Evolutionary conservation across 768 basidiomycete species (phyloP).

Genomic region (Paxillus rubicundulus): DNA sequence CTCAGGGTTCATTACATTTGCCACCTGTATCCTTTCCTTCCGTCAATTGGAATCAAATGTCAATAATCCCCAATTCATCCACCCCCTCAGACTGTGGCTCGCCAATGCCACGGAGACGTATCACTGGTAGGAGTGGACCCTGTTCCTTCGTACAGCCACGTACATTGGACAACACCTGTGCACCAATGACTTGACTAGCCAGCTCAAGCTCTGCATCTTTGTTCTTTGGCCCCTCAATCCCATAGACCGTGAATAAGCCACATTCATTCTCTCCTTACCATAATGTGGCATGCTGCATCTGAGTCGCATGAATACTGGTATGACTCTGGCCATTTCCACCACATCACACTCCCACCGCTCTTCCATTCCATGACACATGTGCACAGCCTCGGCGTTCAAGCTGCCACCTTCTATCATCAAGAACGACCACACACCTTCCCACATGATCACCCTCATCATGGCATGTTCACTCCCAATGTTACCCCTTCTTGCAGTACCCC

Average conservation of each 20-base stretch:
- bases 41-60: conserved; percentile 38
- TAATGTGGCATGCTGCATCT: too few species aligned
- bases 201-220: conserved; percentile 57
- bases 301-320: too few species aligned
- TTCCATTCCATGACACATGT: too few species aligned
- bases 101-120: conserved; percentile 53
- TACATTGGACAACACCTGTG: conserved; percentile 24
- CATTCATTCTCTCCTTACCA: conserved; percentile 3
- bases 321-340: too few species aligned
- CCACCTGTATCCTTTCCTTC: conserved; percentile 37
- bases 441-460: too few species aligned
- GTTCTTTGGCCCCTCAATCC: conserved; percentile 58
- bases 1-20: conserved; percentile 8
- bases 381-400: too few species aligned
- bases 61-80: conserved; percentile 31
- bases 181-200: conserved; percentile 49
- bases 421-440: too few species aligned
- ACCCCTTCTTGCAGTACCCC: too few species aligned
- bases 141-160: conserved; percentile 32
- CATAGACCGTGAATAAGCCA: conserved; percentile 22
- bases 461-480: too few species aligned
- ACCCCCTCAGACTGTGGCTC: conserved; percentile 52
- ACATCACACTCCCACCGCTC: too few species aligned
- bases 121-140: conserved; percentile 39
- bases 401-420: too few species aligned